Percentiles rank a stretch among this genome's conserved stretches.
phyloP scores from a whole-genome alignment of 1,139 yeast genomes.

The Saccharomyces hybrid region DNA sequence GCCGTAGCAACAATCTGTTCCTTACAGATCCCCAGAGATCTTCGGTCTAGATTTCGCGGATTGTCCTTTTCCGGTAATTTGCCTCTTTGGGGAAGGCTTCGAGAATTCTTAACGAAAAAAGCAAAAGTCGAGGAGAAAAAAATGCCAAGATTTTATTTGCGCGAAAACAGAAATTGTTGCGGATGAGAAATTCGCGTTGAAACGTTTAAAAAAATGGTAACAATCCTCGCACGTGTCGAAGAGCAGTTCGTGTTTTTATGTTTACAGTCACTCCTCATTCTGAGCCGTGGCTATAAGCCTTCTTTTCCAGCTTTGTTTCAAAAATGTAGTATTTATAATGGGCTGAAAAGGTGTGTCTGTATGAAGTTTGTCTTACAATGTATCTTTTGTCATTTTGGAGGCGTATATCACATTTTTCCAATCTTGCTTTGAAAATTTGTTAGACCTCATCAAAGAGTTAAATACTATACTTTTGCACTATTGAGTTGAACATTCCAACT shows the following conservation, averaged over 20 bases:
- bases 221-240: background rate
- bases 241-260: background rate
- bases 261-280: background rate
- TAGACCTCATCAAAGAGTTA: background rate
- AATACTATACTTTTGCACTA: background rate
- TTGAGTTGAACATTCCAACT: background rate
- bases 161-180: too few species aligned
- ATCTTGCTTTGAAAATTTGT: too few species aligned
- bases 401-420: background rate
- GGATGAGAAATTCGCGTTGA: too few species aligned
- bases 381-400: background rate
- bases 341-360: background rate
- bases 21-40: conserved; percentile 1
- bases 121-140: too few species aligned
- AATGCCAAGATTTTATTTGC: too few species aligned
- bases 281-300: background rate
- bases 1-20: background rate
- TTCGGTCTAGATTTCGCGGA: background rate
- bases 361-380: background rate
- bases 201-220: background rate
- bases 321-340: background rate
- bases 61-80: background rate
- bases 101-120: too few species aligned
- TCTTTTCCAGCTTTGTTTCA: background rate
- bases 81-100: background rate